Evolutionary conservation across 2,329 filamentous ascomycete species (phyloP).

Genomic region (Ascochyta fabae): DNA sequence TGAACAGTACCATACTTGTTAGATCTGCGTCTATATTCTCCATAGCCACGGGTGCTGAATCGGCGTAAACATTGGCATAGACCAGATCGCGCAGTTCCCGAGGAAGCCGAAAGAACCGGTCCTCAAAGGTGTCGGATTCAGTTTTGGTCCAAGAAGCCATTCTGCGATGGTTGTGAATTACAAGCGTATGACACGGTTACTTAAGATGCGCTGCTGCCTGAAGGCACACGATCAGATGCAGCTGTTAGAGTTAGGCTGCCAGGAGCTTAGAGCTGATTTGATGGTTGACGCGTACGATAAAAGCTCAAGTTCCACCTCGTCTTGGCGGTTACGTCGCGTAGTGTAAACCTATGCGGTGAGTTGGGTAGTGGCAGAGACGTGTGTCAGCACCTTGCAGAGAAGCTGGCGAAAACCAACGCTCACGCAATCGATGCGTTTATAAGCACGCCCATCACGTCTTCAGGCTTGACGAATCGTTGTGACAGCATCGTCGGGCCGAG

Average conservation of each 20-base stretch:
- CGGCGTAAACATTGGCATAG: slow-evolving; percentile 17
- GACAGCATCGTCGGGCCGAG: slow-evolving; percentile 6
- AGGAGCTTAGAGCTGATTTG: too few relatives aligned
- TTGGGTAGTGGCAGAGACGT: background rate
- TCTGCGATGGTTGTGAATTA: background rate
- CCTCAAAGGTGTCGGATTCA: background rate
- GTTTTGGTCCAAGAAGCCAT: background rate
- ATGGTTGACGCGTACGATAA: background rate
- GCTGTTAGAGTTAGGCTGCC: background rate
- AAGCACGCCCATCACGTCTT: slow-evolving; percentile 6
- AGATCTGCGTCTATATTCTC: background rate
- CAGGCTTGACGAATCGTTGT: slow-evolving; percentile 5
- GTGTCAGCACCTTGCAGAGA: background rate
- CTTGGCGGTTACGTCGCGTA: background rate
- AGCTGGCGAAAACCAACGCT: background rate
- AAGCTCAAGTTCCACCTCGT: background rate
- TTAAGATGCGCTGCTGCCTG: slow-evolving; percentile 6
- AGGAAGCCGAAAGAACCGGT: slow-evolving; percentile 19
- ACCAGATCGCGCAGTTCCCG: slow-evolving; percentile 30
- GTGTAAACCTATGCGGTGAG: background rate
- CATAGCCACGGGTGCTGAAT: slow-evolving; percentile 8
- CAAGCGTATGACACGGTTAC: background rate
- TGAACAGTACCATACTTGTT: background rate
- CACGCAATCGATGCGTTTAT: slow-evolving; percentile 17
- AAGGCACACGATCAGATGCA: background rate